phyloP scores from a whole-genome alignment of 495 filamentous ascomycete species.

The Xylaria nigripes region DNA sequence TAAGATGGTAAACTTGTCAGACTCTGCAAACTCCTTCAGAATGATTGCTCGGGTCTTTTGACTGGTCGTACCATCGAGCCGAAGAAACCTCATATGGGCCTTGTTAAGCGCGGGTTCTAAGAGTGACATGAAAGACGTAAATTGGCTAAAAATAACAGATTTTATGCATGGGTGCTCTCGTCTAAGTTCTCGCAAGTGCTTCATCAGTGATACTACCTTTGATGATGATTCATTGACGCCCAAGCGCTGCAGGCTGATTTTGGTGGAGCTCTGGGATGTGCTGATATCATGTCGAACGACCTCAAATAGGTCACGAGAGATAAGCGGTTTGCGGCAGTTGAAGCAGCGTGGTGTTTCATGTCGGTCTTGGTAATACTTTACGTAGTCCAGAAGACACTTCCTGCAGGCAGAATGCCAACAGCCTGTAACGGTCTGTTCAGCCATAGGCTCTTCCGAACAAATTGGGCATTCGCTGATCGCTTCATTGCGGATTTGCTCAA shows the following conservation, averaged over 20 bases:
- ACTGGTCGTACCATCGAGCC: slow-evolving; percentile 83
- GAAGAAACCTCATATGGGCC: slow-evolving; percentile 67
- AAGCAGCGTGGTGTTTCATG: slow-evolving; percentile 72
- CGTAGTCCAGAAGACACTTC: slow-evolving; percentile 77
- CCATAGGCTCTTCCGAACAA: slow-evolving; percentile 90
- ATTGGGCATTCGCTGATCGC: slow-evolving; percentile 86
- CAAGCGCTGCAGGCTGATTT: slow-evolving; percentile 74
- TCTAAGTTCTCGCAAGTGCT: slow-evolving; percentile 60
- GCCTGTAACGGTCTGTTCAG: slow-evolving; percentile 82
- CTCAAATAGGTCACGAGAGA: slow-evolving; percentile 79
- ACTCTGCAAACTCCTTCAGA: slow-evolving; percentile 58
- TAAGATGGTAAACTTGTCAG: slow-evolving; percentile 50
- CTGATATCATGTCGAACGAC: slow-evolving; percentile 51
- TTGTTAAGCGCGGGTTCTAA: slow-evolving; percentile 68
- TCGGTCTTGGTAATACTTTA: slow-evolving; percentile 73
- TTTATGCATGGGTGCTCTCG: slow-evolving; percentile 58
- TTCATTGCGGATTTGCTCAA: slow-evolving; percentile 85
- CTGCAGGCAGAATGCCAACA: slow-evolving; percentile 98
- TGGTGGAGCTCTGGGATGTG: slow-evolving; percentile 39
- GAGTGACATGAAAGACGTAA: slow-evolving; percentile 90
- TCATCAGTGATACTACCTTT: slow-evolving; percentile 74
- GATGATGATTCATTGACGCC: slow-evolving; percentile 67
- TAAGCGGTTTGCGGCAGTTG: slow-evolving; percentile 77
- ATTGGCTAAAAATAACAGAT: slow-evolving; percentile 91
- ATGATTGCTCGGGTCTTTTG: slow-evolving; percentile 77